Base-by-base conservation (phyloP, 2,329 filamentous ascomycete species). In the Trichoderma sp. region DNA sequence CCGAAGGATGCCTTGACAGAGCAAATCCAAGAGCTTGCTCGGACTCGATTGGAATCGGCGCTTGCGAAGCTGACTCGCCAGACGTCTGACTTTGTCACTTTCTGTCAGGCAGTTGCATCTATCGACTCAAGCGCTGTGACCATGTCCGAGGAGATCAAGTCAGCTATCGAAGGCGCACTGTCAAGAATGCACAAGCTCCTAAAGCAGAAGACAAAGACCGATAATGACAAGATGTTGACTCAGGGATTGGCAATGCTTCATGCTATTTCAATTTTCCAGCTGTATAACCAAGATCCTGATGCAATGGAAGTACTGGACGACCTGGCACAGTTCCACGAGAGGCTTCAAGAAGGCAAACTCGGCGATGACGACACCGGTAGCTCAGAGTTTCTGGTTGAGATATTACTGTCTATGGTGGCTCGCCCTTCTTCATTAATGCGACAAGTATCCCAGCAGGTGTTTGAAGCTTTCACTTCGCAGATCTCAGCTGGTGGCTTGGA, bases 271-370 rank as follows among this genome's bases (percentile, higher is more conserved):
- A 90, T 98, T 16, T 88, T 98, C 74, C 95, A 98, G 83, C 89
- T 98, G 9, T 98, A 98, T 85, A 95, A 96, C 80, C 94, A 95
- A 29, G 95, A 98, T 76, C 88, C 93, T 0, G 97, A 98, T 81
- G 94, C 95, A 0, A 89, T 98, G 27, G 92, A 93, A 66, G 92
- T 97, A 77, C 86, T 98, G 9, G 90, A 93, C 72, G 96, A 98
- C 79, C 88, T 98, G n/a, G 90, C 93, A 78, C 87, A 93, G 76
- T 95, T 93, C 82, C 93, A 93, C 76, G 88, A 93, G 60, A 92
- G 91, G 80, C 87, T 93, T 67, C 89, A 91, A 78, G 86, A 88
- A 68, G 81, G 80, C 27, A 81, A 80, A 21, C 75, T 78, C 4
- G 84, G 85, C 0, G 87, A 90, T 77, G 84, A 90, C 41, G 87